Base-by-base conservation (phyloP, 352 stramenopile species). In the Pythium aquatile region DNA sequence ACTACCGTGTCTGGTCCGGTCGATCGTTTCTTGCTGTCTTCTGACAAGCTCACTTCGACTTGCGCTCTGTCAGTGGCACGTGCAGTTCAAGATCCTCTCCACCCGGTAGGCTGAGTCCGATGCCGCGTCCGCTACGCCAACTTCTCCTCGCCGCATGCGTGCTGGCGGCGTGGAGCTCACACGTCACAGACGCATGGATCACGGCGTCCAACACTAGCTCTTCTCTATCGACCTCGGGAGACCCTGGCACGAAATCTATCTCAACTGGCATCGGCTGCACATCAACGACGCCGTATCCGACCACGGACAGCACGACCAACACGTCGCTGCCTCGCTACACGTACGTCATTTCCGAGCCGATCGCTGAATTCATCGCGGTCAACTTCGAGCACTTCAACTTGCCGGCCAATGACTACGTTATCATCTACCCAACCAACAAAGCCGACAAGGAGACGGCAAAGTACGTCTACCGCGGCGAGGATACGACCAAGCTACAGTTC, bases 371-470 rank as follows among this genome's bases (percentile, higher is more conserved):
- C 55, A 70, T 90, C 49, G 63, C 78, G 17, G 46, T 94, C 46
- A 76, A 92, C 61, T 90, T 94, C 47, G 70, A 74, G 9, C 26
- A 76, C 35, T 90, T 92, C 65, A 81, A 90, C 51, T 66, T 94
- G 8, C 81, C 81, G 0, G 53, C 72, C 0, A 69, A 63, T 37
- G 85, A 94, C 60, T 87, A 81, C 53, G 64, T 94, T 11, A 52
- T 79, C 35, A 57, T 92, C 4, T 70, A 69, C 0, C 46, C 80
- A 1, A 68, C 73, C 7, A 58, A 85, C 20, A 39, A 61, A 5
- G 33, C 61, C 26, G 66, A 60, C 35, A 75, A 61, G 7, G 71
- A 83, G 39, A 69, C 57, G 2, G 61, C 72, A 13, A 63, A 77
- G 42, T 65, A 72, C 28, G 87, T 81, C 54, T 62, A 66, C 17